phyloP scores from a whole-genome alignment of 208 protist genomes.

The Trypanosoma melophagium region DNA sequence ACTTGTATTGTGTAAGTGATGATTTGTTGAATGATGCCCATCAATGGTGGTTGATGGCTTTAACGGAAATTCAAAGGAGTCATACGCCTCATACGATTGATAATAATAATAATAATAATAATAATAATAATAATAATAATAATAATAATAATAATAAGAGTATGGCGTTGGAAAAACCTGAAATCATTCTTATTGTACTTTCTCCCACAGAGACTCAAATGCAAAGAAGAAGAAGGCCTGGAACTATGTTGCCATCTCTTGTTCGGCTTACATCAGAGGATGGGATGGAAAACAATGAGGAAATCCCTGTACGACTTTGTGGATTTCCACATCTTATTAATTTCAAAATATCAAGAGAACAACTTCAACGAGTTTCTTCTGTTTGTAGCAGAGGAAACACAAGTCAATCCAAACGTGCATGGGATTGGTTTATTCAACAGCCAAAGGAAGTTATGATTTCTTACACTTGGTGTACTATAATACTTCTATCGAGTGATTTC shows the following conservation, averaged over 20 bases:
- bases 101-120: too few relatives aligned
- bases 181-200: conserved; percentile 25
- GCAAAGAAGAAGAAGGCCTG: neutral
- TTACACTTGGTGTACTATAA: conserved; percentile 11
- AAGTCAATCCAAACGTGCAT: too few relatives aligned
- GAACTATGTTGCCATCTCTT: conserved; percentile 25
- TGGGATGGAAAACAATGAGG: neutral
- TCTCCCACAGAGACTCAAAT: conserved; percentile 2
- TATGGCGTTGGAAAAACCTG: conserved; percentile 6
- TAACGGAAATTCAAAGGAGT: neutral
- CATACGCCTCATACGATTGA: too few relatives aligned
- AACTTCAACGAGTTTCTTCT: conserved; percentile 4
- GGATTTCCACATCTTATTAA: conserved; percentile 22
- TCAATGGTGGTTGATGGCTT: conserved; percentile 3
- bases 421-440: conserved; percentile 1
- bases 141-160: neutral
- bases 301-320: conserved; percentile 9
- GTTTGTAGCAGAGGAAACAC: too few relatives aligned
- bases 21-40: conserved; percentile 10
- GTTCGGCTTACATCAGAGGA: neutral
- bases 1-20: conserved; percentile 11
- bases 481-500: conserved; percentile 32
- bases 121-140: too few relatives aligned
- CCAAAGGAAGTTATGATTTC: neutral
- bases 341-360: conserved; percentile 6